Percentiles rank a stretch among this genome's conserved stretches.
Conservation (phyloP, 108 stramenopile genomes). For the Fragilariopsis cylindrus region DNA sequence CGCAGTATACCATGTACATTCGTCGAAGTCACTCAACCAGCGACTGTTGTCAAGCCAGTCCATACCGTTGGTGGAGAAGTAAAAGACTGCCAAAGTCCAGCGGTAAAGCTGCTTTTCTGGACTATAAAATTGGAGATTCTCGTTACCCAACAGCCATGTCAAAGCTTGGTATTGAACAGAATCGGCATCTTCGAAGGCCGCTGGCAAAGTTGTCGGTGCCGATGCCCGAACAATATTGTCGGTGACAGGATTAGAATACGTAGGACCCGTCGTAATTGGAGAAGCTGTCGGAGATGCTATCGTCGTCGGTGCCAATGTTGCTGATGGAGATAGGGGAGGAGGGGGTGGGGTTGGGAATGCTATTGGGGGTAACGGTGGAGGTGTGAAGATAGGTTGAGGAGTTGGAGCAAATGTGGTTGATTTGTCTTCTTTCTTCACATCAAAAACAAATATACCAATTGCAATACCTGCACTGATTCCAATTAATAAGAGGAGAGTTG, state of each 20-base stretch:
- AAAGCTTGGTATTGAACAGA: constrained; percentile 26
- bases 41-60: constrained; percentile 37
- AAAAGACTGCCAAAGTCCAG: constrained; percentile 43
- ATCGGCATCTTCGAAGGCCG: constrained; percentile 24
- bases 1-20: constrained; percentile 41
- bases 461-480: constrained; percentile 40
- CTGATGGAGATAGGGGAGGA: constrained; percentile 10
- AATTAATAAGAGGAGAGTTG: constrained; percentile 26
- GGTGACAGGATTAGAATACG: constrained; percentile 8
- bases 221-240: constrained; percentile 21
- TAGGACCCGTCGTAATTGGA: constrained; percentile 14
- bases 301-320: constrained; percentile 3
- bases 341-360: constrained; percentile 5
- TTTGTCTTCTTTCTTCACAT: not conserved
- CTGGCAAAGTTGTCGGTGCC: constrained; percentile 11
- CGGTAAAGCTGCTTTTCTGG: constrained; percentile 31
- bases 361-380: not conserved
- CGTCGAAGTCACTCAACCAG: constrained; percentile 47
- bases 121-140: constrained; percentile 30
- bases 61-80: constrained; percentile 43
- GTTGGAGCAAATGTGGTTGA: not conserved
- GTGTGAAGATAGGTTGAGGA: not conserved
- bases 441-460: constrained; percentile 34
- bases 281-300: not conserved
- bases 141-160: constrained; percentile 27